These are phyloP conservation scores for Phaeoacremonium minimum DNA, from an alignment of 2,329 filamentous ascomycete genomes.

Conservation along the genomic window DNA sequence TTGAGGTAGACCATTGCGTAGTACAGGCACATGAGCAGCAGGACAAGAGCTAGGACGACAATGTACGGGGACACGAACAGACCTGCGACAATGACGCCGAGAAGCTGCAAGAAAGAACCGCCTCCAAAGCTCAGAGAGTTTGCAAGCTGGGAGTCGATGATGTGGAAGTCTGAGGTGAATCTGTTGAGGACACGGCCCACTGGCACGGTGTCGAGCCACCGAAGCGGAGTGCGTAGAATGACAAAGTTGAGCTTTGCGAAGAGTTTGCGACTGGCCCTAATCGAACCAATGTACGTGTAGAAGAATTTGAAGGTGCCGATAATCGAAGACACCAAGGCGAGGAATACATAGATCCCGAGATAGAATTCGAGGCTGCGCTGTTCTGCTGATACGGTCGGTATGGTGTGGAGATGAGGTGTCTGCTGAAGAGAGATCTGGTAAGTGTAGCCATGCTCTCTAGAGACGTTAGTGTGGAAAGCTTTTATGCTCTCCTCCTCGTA, in stretches of 20 bases:
- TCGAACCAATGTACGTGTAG: conserved; percentile 59
- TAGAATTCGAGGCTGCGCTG: conserved; percentile 54
- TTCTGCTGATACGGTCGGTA: conserved; percentile 14
- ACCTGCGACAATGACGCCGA: conserved; percentile 63
- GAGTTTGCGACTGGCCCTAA: conserved; percentile 63
- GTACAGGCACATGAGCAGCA: conserved; percentile 54
- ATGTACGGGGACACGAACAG: conserved; percentile 65
- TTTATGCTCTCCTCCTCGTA: conserved; percentile 26
- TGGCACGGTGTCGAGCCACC: conserved; percentile 78
- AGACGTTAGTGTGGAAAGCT: conserved; percentile 14
- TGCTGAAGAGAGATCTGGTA: conserved; percentile 45
- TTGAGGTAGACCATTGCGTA: conserved; percentile 60
- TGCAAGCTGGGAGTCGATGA: conserved; percentile 64
- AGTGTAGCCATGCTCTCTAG: conserved; percentile 29
- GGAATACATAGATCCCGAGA: conserved; percentile 60
- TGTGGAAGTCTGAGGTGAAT: conserved; percentile 73
- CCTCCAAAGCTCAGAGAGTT: conserved; percentile 58
- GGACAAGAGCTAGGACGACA: conserved; percentile 53
- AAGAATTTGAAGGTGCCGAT: conserved; percentile 60
- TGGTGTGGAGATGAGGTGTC: conserved; percentile 31
- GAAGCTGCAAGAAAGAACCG: conserved; percentile 55
- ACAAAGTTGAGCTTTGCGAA: conserved; percentile 64
- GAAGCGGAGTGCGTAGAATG: conserved; percentile 67
- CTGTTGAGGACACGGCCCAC: conserved; percentile 73
- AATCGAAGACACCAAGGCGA: conserved; percentile 53